Percentiles rank a stretch among this genome's conserved stretches.
Conservation (phyloP, 805 yeast genomes). For the Ogataea angusta region DNA sequence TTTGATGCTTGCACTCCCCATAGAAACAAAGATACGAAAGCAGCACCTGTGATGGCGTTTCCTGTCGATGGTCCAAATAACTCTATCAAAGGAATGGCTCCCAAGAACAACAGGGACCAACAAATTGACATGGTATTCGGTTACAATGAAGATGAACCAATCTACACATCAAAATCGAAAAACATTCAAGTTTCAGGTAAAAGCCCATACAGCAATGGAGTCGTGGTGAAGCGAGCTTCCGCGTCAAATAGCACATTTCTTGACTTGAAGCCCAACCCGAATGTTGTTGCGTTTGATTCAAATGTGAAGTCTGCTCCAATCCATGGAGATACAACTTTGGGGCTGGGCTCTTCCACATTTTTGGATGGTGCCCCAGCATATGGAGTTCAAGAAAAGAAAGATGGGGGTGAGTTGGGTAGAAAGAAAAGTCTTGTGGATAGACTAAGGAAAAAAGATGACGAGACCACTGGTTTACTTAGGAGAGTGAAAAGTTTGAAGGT, state of each 20-base stretch:
- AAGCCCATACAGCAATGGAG: slow-evolving; percentile 32
- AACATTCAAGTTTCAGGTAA: slow-evolving; percentile 13
- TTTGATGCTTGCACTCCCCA: slow-evolving; percentile 98
- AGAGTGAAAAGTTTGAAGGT: slow-evolving; percentile 91
- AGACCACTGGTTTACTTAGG: slow-evolving; percentile 57
- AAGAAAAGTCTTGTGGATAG: slow-evolving; percentile 81
- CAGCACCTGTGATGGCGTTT: slow-evolving; percentile 93
- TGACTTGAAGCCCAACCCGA: slow-evolving; percentile 46
- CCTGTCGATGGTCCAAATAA: slow-evolving; percentile 94
- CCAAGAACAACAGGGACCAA: slow-evolving; percentile 51
- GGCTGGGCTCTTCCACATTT: slow-evolving; percentile 89
- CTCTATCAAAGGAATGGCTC: slow-evolving; percentile 68
- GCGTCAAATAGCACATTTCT: slow-evolving; percentile 23
- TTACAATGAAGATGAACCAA: slow-evolving; percentile 46
- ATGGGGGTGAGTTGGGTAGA: slow-evolving; percentile 57
- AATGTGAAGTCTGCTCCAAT: slow-evolving; percentile 64
- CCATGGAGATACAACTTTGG: slow-evolving; percentile 84
- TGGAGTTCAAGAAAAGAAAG: slow-evolving; percentile 38
- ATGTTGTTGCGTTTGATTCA: slow-evolving; percentile 68
- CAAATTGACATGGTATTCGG: slow-evolving; percentile 80
- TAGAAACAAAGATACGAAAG: slow-evolving; percentile 69
- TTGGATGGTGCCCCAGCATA: slow-evolving; percentile 93
- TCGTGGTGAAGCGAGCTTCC: slow-evolving; percentile 28
- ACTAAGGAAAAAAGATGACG: slow-evolving; percentile 35
- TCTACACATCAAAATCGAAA: slow-evolving; percentile 26